Percentiles rank a stretch among this genome's conserved stretches.
Conservation (phyloP, 176 grass and related monocot genomes). For the Cenchrus americanus region DNA sequence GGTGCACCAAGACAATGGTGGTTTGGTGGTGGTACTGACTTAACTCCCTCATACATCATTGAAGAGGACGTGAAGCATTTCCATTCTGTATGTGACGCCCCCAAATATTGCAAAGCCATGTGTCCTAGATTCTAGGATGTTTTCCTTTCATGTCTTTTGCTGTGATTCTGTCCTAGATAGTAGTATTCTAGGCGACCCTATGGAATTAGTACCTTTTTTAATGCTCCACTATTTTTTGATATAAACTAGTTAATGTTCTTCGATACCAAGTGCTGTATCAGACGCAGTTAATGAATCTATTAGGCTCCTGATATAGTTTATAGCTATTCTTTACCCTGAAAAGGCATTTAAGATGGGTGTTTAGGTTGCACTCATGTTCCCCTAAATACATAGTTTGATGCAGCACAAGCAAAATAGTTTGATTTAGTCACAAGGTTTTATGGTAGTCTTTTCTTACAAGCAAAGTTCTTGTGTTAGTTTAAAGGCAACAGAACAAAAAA, state of each 20-base stretch:
- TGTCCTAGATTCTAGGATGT: background rate
- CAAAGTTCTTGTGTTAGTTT: too few species aligned
- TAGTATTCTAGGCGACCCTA: background rate
- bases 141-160: background rate
- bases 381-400: too few species aligned
- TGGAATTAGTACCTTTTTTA: background rate
- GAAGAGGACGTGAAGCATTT: conserved; percentile 99
- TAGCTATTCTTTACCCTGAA: background rate
- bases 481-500: too few species aligned
- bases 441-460: too few species aligned
- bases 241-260: background rate
- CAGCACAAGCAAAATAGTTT: too few species aligned
- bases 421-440: too few species aligned
- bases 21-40: conserved; percentile 98
- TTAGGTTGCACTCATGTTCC: too few species aligned
- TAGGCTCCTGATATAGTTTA: background rate
- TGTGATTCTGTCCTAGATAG: background rate
- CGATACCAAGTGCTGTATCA: background rate
- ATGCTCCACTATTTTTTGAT: background rate
- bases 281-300: background rate
- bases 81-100: conserved; percentile 64
- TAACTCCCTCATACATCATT: conserved; percentile 92
- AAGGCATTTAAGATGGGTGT: too few species aligned
- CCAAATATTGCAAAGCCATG: background rate
- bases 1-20: conserved; percentile 97